phyloP scores from a whole-genome alignment of 805 yeast species.

The Wickerhamiella brachini region DNA sequence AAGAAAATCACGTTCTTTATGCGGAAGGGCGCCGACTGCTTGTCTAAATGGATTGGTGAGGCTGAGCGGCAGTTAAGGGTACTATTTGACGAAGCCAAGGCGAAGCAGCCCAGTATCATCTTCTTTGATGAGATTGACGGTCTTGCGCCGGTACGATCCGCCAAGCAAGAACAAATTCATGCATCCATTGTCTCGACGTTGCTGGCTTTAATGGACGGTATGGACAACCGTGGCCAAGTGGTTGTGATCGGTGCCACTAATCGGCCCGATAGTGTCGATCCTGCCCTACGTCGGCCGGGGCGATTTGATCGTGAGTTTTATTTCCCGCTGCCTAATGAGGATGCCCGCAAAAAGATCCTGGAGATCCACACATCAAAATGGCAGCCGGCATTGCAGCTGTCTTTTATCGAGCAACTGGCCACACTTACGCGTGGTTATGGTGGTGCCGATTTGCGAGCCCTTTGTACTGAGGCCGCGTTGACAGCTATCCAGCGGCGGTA shows the following conservation, averaged over 20 bases:
- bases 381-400: slow-evolving; percentile 54
- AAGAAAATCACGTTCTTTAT: slow-evolving; percentile 88
- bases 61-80: slow-evolving; percentile 89
- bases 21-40: slow-evolving; percentile 96
- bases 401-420: slow-evolving; percentile 55
- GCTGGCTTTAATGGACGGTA: slow-evolving; percentile 95
- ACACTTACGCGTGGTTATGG: slow-evolving; percentile 88
- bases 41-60: slow-evolving; percentile 98
- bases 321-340: slow-evolving; percentile 79
- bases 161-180: slow-evolving; percentile 96
- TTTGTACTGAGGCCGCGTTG: slow-evolving; percentile 92
- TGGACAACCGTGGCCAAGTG: slow-evolving; percentile 97
- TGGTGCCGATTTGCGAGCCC: slow-evolving; percentile 90
- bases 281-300: slow-evolving; percentile 93
- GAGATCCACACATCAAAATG: slow-evolving; percentile 80
- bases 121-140: slow-evolving; percentile 98
- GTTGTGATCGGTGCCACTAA: slow-evolving; percentile 97
- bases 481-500: slow-evolving; percentile 81
- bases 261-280: slow-evolving; percentile 96
- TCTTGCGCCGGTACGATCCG: slow-evolving; percentile 91
- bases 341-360: slow-evolving; percentile 66
- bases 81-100: slow-evolving; percentile 88
- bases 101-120: slow-evolving; percentile 89
- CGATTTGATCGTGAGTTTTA: slow-evolving; percentile 94
- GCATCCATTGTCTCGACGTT: slow-evolving; percentile 93